Evolutionary conservation across 164 flowering plant genomes (phyloP), one percentile per base, ranked within the genome.

Genomic region (Stephania japonica): DNA sequence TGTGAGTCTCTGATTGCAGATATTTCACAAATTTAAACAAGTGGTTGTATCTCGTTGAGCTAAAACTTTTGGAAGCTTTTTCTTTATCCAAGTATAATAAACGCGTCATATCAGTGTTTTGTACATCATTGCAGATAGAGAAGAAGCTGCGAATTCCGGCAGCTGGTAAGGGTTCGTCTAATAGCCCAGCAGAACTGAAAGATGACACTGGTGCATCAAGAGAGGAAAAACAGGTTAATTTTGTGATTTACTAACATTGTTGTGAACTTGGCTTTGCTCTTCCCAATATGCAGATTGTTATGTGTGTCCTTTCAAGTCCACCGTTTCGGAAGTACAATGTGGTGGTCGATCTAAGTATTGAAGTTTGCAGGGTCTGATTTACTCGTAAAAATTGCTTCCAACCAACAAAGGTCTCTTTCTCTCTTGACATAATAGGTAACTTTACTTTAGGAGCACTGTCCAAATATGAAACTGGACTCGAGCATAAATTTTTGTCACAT

Each of bases 91-190:
- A n/a, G n/a, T n/a, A n/a, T n/a, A n/a, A n/a, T n/a, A n/a, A n/a
- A n/a, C n/a, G n/a, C n/a, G n/a, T n/a, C n/a, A n/a, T n/a, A n/a
- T n/a, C n/a, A n/a, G n/a, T n/a, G n/a, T n/a, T n/a, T n/a, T n/a
- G n/a, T n/a, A n/a, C n/a, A n/a, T n/a, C n/a, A n/a, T n/a, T n/a
- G n/a, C 13, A 8, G 14, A 18, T n/a, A 23, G 12, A n/a, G 0
- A 19, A 94, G 99, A 98, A 95, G 88, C 98, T 95, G 68, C 84
- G 99, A 81, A 88, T 95, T 91, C 99, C 99, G 41, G 96, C 98
- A 64, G 92, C 96, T 79, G 98, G 99, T 68, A 95, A 95, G 75
- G 97, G 93, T 68, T 83, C 83, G 4, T 84, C 90, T 9, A 95
- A 90, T 77, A 87, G 82, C 73, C 96, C 84, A 13, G 90, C 87